These are phyloP conservation scores for Oryza coarctata DNA, from an alignment of 176 grass and related monocot genomes.

Conservation along the genomic window DNA sequence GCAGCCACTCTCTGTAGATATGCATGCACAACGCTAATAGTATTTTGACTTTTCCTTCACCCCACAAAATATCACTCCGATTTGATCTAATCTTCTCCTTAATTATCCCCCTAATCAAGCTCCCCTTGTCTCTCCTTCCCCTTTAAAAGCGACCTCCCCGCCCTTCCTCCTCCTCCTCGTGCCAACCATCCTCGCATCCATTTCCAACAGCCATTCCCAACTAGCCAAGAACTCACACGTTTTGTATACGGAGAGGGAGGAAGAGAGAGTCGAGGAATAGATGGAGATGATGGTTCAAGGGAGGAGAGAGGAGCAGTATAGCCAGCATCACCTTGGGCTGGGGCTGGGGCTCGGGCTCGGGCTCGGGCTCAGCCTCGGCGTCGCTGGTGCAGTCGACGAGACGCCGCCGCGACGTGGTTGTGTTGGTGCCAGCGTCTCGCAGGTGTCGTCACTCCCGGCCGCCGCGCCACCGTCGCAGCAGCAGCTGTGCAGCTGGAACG, in stretches of 20 bases:
- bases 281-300: conserved; percentile 29
- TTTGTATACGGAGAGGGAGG: too few relatives aligned
- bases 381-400: conserved; percentile 25
- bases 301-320: conserved; percentile 20
- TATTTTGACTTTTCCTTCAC: not conserved
- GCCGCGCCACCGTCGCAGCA: not conserved
- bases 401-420: not conserved
- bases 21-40: not conserved
- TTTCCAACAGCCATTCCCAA: not conserved
- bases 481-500: conserved; percentile 22
- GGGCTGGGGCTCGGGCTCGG: conserved; percentile 36
- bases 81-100: not conserved
- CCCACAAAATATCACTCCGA: not conserved
- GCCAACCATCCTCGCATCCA: too few relatives aligned
- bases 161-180: not conserved
- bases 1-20: not conserved
- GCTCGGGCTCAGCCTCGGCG: conserved; percentile 56
- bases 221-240: not conserved
- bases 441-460: conserved; percentile 2
- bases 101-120: not conserved
- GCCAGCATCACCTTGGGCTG: not conserved
- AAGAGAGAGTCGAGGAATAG: not conserved
- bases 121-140: not conserved
- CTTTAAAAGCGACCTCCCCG: not conserved
- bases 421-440: conserved; percentile 13